Evolutionary conservation across 129 eudicot genomes (phyloP).

Genomic region (sunflower (Helianthus annuus)): HanXRQr2.0-SUNRISE NC_035438.2:14105113-14105612

Average conservation of each 20-base stretch:
- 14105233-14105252: not conserved
- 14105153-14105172: not conserved
- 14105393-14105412: not conserved
- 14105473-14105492: constrained; percentile 1
- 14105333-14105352: not conserved
- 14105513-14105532: not conserved
- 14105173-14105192: not conserved
- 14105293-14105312: constrained; percentile 20
- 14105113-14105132: too few species aligned
- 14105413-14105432: constrained; percentile 12
- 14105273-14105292: not conserved
- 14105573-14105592: not conserved
- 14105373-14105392: constrained; percentile 2
- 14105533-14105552: not conserved
- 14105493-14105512: constrained; percentile 11
- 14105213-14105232: not conserved
- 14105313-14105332: not conserved
- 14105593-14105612: not conserved
- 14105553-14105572: not conserved
- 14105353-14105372: not conserved
- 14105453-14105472: constrained; percentile 27
- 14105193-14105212: not conserved
- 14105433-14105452: constrained; percentile 16
- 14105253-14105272: not conserved
- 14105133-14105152: not conserved